Percentiles rank a stretch among this genome's conserved stretches.
Conservation (phyloP, 768 basidiomycete species). For the Polyporus arcularius region DNA sequence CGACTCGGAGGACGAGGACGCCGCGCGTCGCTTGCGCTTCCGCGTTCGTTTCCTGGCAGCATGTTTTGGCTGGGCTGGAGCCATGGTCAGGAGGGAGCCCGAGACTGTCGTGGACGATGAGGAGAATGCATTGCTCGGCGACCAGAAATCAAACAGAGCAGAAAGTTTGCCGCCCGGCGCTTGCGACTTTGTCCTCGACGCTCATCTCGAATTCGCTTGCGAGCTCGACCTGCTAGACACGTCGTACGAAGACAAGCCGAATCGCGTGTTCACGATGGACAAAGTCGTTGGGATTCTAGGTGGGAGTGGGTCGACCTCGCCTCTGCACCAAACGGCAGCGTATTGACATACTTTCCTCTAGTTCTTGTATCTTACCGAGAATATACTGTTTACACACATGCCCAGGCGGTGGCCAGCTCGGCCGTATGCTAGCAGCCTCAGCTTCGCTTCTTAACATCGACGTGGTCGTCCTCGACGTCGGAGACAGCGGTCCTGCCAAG, state of each 20-base stretch:
- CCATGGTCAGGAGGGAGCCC: conserved; percentile 13
- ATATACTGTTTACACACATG: conserved; percentile 1
- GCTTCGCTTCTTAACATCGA: conserved; percentile 87
- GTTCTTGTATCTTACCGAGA: not conserved
- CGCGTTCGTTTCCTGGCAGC: conserved; percentile 32
- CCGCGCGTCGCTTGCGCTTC: conserved; percentile 37
- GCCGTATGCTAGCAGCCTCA: conserved; percentile 92
- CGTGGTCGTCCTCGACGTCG: conserved; percentile 82
- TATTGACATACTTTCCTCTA: conserved; percentile 2
- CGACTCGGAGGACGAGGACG: conserved; percentile 31
- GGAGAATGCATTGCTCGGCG: conserved; percentile 3
- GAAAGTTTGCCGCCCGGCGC: conserved; percentile 9
- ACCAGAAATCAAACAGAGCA: not conserved
- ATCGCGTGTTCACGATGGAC: conserved; percentile 16
- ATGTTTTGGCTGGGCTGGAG: conserved; percentile 21
- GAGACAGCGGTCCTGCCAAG: conserved; percentile 83
- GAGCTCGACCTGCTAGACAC: not conserved
- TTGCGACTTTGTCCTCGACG: conserved; percentile 9
- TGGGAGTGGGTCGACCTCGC: conserved; percentile 32
- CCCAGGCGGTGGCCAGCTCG: conserved; percentile 93
- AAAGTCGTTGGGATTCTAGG: conserved; percentile 40
- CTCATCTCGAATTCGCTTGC: not conserved
- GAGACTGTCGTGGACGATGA: conserved; percentile 1
- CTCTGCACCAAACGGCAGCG: not conserved
- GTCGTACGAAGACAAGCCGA: not conserved